Base-by-base conservation (phyloP, 169 alveolate genomes). In the Plasmodium inui region DNA sequence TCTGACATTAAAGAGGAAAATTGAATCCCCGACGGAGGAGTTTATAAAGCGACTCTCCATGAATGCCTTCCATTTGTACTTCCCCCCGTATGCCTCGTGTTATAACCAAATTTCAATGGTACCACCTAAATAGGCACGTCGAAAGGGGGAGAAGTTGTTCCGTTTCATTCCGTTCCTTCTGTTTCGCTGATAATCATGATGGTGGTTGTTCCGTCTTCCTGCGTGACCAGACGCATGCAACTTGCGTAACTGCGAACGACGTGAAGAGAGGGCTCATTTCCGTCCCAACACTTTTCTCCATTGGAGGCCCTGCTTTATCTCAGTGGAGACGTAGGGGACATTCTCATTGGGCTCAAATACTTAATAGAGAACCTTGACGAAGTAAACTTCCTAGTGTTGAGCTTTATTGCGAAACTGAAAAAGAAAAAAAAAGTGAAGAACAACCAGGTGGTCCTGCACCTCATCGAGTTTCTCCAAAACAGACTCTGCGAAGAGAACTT, bases 291-390 rank as follows among this genome's bases (percentile, higher is more conserved):
- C 26, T 76, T 37, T 26, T 19, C 67, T 53, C 41, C 70, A 12
- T 55, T 74, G 67, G 86, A 85, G 93, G 93, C 81, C 44, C 61
- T 85, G n/a, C 46, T 28, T 28, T 37, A 74, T 34, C 70, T 85
- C n/a, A 85, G 71, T 17, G 93, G 93, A n/a, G 93, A 44, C 28
- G 79, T 50, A 34, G 93, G 67, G 1, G 93, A 85, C 39, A 74
- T 85, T 9, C 28, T 85, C 37, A 76, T 85, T 46, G 84, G 81
- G 14, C 46, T 85, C 39, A 85, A 85, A 53, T 85, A 85, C 70
- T 30, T 85, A 55, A 74, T 74, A 50, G 93, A 85, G 5, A 74
- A 85, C 22, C 26, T 85, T 32, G 71, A 85, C 50, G 61, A 85
- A 19, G 46, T 85, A 32, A 85, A 85, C 28, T 85, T 85, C 28